A percentile compares a stretch with the other conserved stretches of the same genome.
Conservation (phyloP, 2,329 filamentous ascomycete species). For the Emergomyces africanus region DNA sequence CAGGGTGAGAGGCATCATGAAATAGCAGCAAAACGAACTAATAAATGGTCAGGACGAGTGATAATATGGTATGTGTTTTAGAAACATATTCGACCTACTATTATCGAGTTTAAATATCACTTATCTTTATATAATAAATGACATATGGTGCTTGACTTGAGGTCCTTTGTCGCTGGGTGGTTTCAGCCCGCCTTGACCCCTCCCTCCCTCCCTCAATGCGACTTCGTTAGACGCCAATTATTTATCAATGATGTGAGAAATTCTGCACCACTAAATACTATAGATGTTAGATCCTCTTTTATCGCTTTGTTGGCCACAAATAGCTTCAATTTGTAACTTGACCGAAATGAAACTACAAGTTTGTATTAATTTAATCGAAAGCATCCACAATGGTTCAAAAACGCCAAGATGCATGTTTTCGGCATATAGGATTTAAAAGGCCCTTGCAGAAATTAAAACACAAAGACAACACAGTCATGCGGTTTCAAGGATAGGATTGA, state of each 20-base stretch:
- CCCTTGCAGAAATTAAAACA: neutral
- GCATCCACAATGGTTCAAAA: neutral
- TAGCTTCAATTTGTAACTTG: no score
- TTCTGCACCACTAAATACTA: neutral
- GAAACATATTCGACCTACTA: neutral
- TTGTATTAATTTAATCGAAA: neutral
- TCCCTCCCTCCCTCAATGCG: neutral
- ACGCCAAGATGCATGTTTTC: no score
- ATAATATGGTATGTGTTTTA: no score
- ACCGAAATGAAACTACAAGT: neutral
- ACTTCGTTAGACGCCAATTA: neutral
- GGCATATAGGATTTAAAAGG: no score
- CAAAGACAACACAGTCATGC: neutral
- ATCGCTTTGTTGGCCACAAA: neutral
- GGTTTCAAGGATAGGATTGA: neutral
- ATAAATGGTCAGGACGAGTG: neutral
- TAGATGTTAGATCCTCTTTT: neutral
- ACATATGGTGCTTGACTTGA: neutral
- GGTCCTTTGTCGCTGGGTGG: neutral
- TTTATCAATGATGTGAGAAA: neutral
- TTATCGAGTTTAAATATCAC: neutral
- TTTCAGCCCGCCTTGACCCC: neutral
- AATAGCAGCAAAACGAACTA: neutral
- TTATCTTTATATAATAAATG: neutral
- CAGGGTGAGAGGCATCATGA: conserved; percentile 5